A percentile compares a stretch with the other conserved stretches of the same genome.
phyloP scores from a whole-genome alignment of 1,139 yeast species.

The Starmera stellimalicola region DNA sequence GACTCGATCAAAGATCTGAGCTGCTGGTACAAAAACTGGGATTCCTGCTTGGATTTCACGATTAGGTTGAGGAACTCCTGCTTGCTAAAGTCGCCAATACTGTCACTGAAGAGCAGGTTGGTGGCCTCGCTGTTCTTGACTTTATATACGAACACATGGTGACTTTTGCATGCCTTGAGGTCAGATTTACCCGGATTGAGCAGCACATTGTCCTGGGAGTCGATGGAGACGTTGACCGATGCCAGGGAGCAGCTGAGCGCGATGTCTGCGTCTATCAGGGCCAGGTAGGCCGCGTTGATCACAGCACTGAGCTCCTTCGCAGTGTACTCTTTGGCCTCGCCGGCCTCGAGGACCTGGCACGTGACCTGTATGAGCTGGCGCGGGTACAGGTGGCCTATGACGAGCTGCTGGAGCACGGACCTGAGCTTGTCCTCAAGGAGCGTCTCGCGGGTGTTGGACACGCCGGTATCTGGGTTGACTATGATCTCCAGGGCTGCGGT shows the following conservation, averaged over 20 bases:
- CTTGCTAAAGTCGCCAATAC: constrained; percentile 61
- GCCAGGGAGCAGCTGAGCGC: constrained; percentile 56
- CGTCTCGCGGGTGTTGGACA: constrained; percentile 69
- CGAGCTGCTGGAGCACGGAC: constrained; percentile 48
- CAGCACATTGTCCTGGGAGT: constrained; percentile 25
- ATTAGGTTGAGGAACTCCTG: constrained; percentile 40
- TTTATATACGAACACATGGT: constrained; percentile 60
- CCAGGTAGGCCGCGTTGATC: constrained; percentile 62
- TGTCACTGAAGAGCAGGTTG: constrained; percentile 57
- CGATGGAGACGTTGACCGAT: constrained; percentile 39
- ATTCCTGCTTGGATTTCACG: constrained; percentile 36
- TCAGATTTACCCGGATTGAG: constrained; percentile 34
- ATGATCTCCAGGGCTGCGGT: constrained; percentile 71
- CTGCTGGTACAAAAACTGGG: constrained; percentile 33
- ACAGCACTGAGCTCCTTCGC: constrained; percentile 58
- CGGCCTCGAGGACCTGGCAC: constrained; percentile 66
- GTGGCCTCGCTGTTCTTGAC: constrained; percentile 41
- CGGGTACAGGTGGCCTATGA: constrained; percentile 66
- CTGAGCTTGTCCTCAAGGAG: constrained; percentile 64
- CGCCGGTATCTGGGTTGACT: constrained; percentile 70
- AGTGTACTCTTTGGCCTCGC: constrained; percentile 32
- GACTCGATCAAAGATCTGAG: constrained; percentile 39
- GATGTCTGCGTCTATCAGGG: constrained; percentile 72
- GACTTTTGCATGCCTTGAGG: constrained; percentile 39
- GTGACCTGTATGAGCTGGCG: constrained; percentile 79